Conservation (phyloP, 2,329 filamentous ascomycete species). For the Chaetomium olivaceum region DNA sequence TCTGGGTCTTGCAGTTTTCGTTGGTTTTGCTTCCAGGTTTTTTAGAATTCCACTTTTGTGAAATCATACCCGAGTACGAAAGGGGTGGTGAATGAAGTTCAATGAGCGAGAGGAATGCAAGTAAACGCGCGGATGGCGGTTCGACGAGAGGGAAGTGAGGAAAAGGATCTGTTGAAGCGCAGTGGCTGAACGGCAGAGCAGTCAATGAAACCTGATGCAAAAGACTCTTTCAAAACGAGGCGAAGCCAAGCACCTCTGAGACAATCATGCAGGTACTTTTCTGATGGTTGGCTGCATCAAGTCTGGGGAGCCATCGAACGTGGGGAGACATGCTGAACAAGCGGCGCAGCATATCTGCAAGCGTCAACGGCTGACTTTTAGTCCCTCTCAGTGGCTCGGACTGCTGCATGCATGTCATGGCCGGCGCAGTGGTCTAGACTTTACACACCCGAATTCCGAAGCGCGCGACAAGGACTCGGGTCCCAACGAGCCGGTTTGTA, state of each 20-base stretch:
- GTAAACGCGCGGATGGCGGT: slow-evolving; percentile 5
- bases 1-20: not conserved
- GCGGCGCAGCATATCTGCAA: not conserved
- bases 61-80: too few relatives aligned
- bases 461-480: slow-evolving; percentile 9
- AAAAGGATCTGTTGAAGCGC: not conserved
- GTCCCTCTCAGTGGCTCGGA: not conserved
- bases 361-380: not conserved
- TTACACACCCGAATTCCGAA: not conserved
- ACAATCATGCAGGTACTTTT: not conserved
- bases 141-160: not conserved
- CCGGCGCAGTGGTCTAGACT: not conserved
- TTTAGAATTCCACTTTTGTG: not conserved
- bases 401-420: slow-evolving; percentile 2
- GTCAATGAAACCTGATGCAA: not conserved
- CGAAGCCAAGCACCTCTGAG: not conserved
- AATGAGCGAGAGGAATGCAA: not conserved
- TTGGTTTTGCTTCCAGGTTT: not conserved
- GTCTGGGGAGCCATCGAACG: not conserved
- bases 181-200: not conserved
- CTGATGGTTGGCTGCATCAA: not conserved
- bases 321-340: not conserved
- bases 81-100: too few relatives aligned
- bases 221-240: not conserved
- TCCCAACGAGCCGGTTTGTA: slow-evolving; percentile 10